Conservation (phyloP, 306 rosid species). For the Ochetophila trinervis region DNA sequence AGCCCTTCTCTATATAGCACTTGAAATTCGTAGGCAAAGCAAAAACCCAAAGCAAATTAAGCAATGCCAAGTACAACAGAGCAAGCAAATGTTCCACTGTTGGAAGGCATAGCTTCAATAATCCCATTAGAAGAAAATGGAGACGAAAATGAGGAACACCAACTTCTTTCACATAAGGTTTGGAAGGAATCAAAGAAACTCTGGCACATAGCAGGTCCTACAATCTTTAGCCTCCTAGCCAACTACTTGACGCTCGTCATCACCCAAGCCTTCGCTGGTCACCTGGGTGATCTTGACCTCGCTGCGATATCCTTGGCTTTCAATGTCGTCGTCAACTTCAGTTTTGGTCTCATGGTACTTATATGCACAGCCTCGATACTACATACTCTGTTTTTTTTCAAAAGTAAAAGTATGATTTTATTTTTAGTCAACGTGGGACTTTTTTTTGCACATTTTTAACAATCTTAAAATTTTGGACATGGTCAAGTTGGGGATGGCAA, state of each 20-base stretch:
- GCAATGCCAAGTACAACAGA: neutral
- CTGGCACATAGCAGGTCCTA: conserved; percentile 35
- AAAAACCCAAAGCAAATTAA: neutral
- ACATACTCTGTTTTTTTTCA: no score
- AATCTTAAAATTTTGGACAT: no score
- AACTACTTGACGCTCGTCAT: conserved; percentile 18
- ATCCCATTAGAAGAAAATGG: neutral
- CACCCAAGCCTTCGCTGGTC: conserved; percentile 32
- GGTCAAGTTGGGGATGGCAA: conserved; percentile 22
- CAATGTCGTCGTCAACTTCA: conserved; percentile 28
- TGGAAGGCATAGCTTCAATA: conserved; percentile 1
- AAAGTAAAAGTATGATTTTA: no score
- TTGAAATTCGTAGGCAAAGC: no score
- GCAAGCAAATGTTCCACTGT: conserved; percentile 18
- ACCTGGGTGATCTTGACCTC: conserved; percentile 30
- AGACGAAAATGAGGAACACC: neutral
- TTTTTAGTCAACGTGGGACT: no score
- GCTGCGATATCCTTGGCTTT: conserved; percentile 28
- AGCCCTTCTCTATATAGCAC: no score
- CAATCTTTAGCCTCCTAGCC: conserved; percentile 20
- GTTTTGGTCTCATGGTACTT: conserved; percentile 27
- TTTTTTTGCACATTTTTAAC: neutral
- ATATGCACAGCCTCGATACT: no score
- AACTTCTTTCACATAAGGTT: neutral
- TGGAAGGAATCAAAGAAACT: conserved; percentile 36